These are phyloP conservation scores for Alternaria burnsii DNA, from an alignment of 2,329 filamentous ascomycete species.

Conservation along the genomic window DNA sequence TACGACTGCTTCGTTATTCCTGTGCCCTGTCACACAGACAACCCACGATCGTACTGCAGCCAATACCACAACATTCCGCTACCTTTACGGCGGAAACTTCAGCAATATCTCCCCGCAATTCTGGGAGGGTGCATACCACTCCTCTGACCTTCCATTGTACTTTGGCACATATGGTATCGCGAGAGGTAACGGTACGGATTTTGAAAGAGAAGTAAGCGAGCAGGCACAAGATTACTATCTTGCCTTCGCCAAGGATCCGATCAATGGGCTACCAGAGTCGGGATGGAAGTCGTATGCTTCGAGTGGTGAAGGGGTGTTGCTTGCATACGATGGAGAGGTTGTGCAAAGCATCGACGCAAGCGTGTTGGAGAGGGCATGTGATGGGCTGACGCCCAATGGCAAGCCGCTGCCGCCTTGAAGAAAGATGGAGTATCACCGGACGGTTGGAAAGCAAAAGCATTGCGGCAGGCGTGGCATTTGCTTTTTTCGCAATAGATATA, in stretches of 20 bases:
- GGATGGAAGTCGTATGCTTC: slow-evolving; percentile 47
- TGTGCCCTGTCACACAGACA: slow-evolving; percentile 43
- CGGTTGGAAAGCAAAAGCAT: not conserved
- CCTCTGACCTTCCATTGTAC: slow-evolving; percentile 45
- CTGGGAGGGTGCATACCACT: slow-evolving; percentile 51
- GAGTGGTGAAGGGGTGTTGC: slow-evolving; percentile 32
- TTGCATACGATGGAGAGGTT: slow-evolving; percentile 28
- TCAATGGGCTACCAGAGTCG: slow-evolving; percentile 36
- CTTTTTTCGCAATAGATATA: too few species aligned
- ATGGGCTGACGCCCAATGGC: slow-evolving; percentile 14
- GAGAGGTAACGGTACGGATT: slow-evolving; percentile 34
- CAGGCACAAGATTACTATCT: slow-evolving; percentile 51
- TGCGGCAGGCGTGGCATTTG: not conserved
- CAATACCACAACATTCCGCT: slow-evolving; percentile 47
- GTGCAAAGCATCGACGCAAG: slow-evolving; percentile 29
- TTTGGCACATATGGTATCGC: slow-evolving; percentile 48
- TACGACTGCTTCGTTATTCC: slow-evolving; percentile 35
- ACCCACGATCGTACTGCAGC: slow-evolving; percentile 34
- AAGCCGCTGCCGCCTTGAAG: slow-evolving; percentile 10
- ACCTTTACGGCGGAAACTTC: slow-evolving; percentile 50
- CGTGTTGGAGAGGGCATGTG: slow-evolving; percentile 31
- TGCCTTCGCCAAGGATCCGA: slow-evolving; percentile 48
- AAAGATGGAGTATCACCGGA: not conserved
- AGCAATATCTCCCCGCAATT: slow-evolving; percentile 44
- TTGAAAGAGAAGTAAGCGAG: slow-evolving; percentile 44